Percentiles rank a stretch among this genome's conserved stretches.
Conservation (phyloP, 2,329 filamentous ascomycete species). For the Fonsecaea nubica region DNA sequence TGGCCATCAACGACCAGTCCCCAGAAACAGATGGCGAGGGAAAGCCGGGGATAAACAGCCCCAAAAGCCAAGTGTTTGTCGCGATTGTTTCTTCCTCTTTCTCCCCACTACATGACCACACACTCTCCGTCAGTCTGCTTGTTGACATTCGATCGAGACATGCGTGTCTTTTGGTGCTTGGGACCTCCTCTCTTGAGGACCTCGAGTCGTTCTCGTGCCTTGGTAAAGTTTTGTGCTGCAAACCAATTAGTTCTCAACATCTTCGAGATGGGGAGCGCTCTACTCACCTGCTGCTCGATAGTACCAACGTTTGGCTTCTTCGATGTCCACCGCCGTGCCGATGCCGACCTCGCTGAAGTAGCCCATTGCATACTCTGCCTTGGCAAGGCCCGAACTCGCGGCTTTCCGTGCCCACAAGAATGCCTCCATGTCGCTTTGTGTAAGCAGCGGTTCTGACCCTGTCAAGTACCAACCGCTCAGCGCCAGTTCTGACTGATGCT, state of each 20-base stretch:
- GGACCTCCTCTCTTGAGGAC: slow-evolving; percentile 84
- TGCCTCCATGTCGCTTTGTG: slow-evolving; percentile 92
- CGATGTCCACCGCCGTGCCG: slow-evolving; percentile 80
- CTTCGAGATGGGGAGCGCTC: not conserved
- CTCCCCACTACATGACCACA: slow-evolving; percentile 72
- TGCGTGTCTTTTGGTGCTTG: slow-evolving; percentile 73
- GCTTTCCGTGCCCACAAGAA: slow-evolving; percentile 97
- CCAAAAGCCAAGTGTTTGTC: not conserved
- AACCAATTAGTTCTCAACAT: slow-evolving; percentile 29
- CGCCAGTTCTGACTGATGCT: slow-evolving; percentile 88
- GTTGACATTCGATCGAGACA: slow-evolving; percentile 80
- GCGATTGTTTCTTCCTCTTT: not conserved
- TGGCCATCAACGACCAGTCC: too few relatives aligned
- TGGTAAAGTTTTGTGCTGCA: slow-evolving; percentile 88
- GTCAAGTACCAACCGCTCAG: slow-evolving; percentile 95
- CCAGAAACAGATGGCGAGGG: not conserved
- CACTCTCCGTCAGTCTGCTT: slow-evolving; percentile 90
- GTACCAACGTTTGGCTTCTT: slow-evolving; percentile 98
- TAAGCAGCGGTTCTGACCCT: slow-evolving; percentile 82
- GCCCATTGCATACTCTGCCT: slow-evolving; percentile 97
- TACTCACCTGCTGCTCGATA: slow-evolving; percentile 92
- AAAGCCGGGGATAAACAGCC: not conserved
- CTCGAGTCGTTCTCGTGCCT: slow-evolving; percentile 89
- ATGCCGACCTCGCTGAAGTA: slow-evolving; percentile 90
- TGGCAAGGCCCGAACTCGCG: slow-evolving; percentile 82